These are phyloP conservation scores for Flaveria robusta DNA, from an alignment of 129 eudicot genomes.

Conservation along the genomic window DNA sequence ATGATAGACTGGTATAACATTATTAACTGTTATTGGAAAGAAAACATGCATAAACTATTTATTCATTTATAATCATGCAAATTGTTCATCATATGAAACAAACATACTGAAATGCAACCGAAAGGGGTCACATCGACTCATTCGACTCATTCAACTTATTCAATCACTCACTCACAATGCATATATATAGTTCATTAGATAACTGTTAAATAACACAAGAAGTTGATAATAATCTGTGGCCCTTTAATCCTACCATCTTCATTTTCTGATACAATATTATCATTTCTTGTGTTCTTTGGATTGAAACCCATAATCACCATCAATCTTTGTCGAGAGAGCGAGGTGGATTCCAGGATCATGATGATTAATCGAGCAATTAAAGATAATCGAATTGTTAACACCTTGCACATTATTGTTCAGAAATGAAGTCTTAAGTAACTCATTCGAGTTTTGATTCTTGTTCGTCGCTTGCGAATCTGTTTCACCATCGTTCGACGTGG, in stretches of 20 bases:
- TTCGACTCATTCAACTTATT: conserved; percentile 27
- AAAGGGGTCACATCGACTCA: conserved; percentile 16
- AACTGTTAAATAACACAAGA: conserved; percentile 5
- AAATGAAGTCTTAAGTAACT: conserved; percentile 38
- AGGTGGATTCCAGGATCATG: conserved; percentile 68
- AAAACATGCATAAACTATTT: conserved; percentile 7
- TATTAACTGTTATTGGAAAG: too few relatives aligned
- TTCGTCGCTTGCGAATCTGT: conserved; percentile 25
- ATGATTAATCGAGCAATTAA: conserved; percentile 35
- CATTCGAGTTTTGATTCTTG: conserved; percentile 25
- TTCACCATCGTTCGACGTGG: conserved; percentile 20
- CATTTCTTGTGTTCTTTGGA: conserved; percentile 26
- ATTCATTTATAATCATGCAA: conserved; percentile 4
- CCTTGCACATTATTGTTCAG: conserved; percentile 77
- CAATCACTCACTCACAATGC: conserved; percentile 13
- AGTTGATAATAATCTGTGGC: conserved; percentile 24
- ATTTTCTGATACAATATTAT: not conserved
- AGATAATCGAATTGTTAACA: conserved; percentile 56
- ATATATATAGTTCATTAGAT: not conserved
- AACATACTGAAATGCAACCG: conserved; percentile 22
- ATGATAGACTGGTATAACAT: too few relatives aligned
- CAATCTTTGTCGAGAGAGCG: conserved; percentile 38
- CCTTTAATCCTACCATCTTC: conserved; percentile 22
- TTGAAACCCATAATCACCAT: conserved; percentile 23
- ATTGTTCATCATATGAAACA: conserved; percentile 20